Evolutionary conservation across 495 filamentous ascomycete genomes (phyloP), one percentile per base, ranked within the genome.

Genomic region (Neurospora hispaniola): DNA sequence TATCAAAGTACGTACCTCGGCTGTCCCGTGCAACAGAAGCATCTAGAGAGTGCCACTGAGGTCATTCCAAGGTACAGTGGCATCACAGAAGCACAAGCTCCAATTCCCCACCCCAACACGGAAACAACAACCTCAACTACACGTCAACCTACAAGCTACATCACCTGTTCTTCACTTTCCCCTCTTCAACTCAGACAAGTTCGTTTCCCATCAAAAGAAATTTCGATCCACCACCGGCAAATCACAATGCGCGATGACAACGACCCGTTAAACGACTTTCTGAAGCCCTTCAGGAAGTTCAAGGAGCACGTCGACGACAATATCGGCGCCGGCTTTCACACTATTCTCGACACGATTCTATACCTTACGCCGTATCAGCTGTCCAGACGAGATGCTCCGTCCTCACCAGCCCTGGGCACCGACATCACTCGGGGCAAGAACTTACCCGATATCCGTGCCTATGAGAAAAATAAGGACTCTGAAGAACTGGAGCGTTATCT

Each of bases 211-310:
- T 66, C 54, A 18, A 14, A 14, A 59, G 48, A 27, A 66, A 0
- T 35, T 6, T 9, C 27, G 27, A 66, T 35, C 14, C 14, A 66
- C 27, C 54, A 38, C 9, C 54, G 14, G 54, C 35, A 3, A 3
- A 35, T 38, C 27, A 66, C 14, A 66, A 66, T 66, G 54, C 54
- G 54, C 54, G 54, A 66, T 66, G 54, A 66, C 12, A 66, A 66
- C 27, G 54, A 66, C 54, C 27, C 54, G 14, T 3, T 35, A 16
- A 66, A 75, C 70, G 44, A 70, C 6, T 70, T 74, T 39, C 76
- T 80, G 2, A 82, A 84, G 69, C 80, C 79, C 27, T 86, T 85
- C 74, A 79, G 84, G 71, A 81, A 79, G 20, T 85, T 85, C 77
- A 80, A 80, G 72, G 80, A 85, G 42, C 81, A 82, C 76, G 76